Evolutionary conservation across 352 stramenopile species (phyloP).

Genomic region (Globisporangium cystogenes): DNA sequence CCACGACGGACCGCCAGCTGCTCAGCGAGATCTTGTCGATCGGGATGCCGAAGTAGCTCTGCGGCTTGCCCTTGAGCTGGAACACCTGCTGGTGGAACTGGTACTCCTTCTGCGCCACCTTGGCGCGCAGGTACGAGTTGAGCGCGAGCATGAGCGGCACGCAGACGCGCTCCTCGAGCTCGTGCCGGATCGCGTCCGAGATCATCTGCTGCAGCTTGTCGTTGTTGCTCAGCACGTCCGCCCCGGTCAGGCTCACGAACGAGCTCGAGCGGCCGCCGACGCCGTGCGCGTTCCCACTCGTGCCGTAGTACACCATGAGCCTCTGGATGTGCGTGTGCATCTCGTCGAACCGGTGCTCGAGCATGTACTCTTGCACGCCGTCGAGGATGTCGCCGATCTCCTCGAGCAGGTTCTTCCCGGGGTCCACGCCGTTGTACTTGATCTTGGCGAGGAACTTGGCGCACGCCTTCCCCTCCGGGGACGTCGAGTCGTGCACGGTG

Average conservation of each 20-base stretch:
- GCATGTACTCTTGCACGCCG: conserved; percentile 82
- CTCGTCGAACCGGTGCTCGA: conserved; percentile 77
- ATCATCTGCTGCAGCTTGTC: conserved; percentile 73
- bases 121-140: conserved; percentile 31
- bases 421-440: conserved; percentile 31
- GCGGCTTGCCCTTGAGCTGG: conserved; percentile 59
- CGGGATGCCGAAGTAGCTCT: conserved; percentile 79
- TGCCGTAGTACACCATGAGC: conserved; percentile 41
- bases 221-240: conserved; percentile 57
- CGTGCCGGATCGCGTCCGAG: conserved; percentile 78
- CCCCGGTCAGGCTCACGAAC: conserved; percentile 56
- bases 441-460: conserved; percentile 69
- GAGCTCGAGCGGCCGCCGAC: conserved; percentile 43
- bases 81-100: conserved; percentile 67
- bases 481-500: conserved; percentile 70
- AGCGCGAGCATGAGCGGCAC: conserved; percentile 67
- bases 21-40: conserved; percentile 75
- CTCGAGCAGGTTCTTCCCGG: conserved; percentile 54
- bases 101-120: conserved; percentile 64
- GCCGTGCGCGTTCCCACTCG: conserved; percentile 4
- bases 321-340: conserved; percentile 63
- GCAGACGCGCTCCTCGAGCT: conserved; percentile 78
- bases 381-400: conserved; percentile 77
- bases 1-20: conserved; percentile 69
- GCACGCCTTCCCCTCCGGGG: conserved; percentile 74